Base-by-base conservation (phyloP, 306 rosid species). In the Quercus glauca region DNA sequence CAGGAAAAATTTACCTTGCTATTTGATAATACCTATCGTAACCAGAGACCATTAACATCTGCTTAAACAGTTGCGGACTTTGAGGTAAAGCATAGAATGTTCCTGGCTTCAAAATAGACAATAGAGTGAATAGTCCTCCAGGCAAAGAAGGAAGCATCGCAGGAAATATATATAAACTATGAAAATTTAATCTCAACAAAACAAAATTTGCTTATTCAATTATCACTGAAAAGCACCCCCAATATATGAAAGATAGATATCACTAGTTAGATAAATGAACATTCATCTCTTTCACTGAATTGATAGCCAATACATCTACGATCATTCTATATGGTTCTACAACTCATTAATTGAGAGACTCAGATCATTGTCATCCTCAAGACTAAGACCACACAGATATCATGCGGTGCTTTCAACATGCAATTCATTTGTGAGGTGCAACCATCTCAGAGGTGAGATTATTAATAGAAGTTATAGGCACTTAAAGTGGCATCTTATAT, bases 31-130 rank as follows among this genome's bases (percentile, higher is more conserved):
- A 95, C 85, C 86, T 92, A 76, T 92, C 98, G 84, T 91, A 95
- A 79, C 99, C 98, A 80, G 98, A 88, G 21, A 95, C 98, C 99
- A 91, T 92, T 78, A 95, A 86, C 99, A 92, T 92, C 88, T 95
- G 99, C 86, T 95, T 95, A 86, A 93, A 95, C 73, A 95, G 89
- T 87, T 91, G 98, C 1, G 99, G 99, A 84, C 99, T 95, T 91
- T 95, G 99, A 64, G 97, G 99, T 89, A 95, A 87, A 58, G 98
- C 98, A 79, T 91, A 95, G 88, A 92, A 91, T 77, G 98, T 89
- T 85, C 99, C 99, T 90, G 97, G 94, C 99, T 95, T 92, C 93
- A 92, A 82, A 87, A 86, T 81, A 85, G 61, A 89, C 75, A 81
- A 18, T 73, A 80, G 45, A 86, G 68, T 73, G 73, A 90, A 87